Base-by-base conservation (phyloP, 148 eudicot genomes). In the Rhododendron simsii region DNA sequence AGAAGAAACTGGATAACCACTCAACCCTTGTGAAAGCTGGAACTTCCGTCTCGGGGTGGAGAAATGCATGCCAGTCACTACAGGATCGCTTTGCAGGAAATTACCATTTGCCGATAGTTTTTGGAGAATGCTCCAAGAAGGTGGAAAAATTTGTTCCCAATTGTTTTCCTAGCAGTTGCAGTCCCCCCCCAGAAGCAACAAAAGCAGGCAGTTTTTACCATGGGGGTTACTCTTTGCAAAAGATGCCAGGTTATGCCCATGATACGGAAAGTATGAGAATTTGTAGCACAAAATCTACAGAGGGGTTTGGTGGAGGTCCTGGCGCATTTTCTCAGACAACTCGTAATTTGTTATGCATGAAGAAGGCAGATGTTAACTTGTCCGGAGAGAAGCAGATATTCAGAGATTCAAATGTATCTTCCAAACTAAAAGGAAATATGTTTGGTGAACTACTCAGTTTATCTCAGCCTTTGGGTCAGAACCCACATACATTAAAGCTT, bases 291-390 rank as follows among this genome's bases (percentile, higher is more conserved):
- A 86, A 86, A 50, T 53, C 71, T 57, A 78, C 87, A 51, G 92
- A 91, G 28, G 89, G 88, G 80, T 63, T 87, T 63, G 82, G 86
- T 67, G 92, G 91, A 88, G 89, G 86, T 90, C 85, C 84, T 85
- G 92, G 93, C n/a, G 81, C 86, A 85, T 86, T 88, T 87, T 92
- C 93, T 84, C 88, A 90, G 90, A 90, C 92, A 87, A 92, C 92
- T 78, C 95, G 85, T 59, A 94, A 87, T 85, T 85, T 91, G 80
- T 73, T 92, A 48, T 91, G 87, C 89, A 89, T 91, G 33, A 87
- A 92, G 81, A 90, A 89, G 75, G 90, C 92, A 35, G 92, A 94
- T 87, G 47, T 87, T 84, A 86, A 89, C 75, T 12, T 87, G 85
- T 84, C 84, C 26, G 82, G 89, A 63, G 89, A 85, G 71, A 84